Percentiles rank a stretch among this genome's conserved stretches.
Evolutionary conservation across 2,329 filamentous ascomycete species (phyloP).

Genomic region (Endoconidiophora polonica): DNA sequence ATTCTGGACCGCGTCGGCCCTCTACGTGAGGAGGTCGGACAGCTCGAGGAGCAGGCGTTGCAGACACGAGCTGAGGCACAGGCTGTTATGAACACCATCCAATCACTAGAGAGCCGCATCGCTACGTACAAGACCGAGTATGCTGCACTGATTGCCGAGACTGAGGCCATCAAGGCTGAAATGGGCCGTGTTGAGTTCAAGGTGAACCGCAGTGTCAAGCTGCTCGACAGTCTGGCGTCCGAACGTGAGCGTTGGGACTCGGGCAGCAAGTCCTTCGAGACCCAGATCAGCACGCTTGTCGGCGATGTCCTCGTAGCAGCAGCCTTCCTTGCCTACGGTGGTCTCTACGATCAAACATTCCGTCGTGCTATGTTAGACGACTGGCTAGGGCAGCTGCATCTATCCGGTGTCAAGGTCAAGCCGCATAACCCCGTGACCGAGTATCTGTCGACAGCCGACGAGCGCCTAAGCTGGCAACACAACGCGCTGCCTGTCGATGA

Average conservation of each 20-base stretch:
- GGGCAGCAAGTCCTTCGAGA: conserved; percentile 94
- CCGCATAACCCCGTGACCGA: conserved; percentile 87
- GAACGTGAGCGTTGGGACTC: conserved; percentile 91
- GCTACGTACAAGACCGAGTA: conserved; percentile 93
- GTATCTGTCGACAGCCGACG: conserved; percentile 90
- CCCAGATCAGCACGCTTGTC: conserved; percentile 89
- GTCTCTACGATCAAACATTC: conserved; percentile 96
- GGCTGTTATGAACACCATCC: conserved; percentile 77
- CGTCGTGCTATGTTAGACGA: conserved; percentile 95
- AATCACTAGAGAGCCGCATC: conserved; percentile 73
- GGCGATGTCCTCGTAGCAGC: conserved; percentile 94
- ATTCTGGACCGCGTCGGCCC: conserved; percentile 90
- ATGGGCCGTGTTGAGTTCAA: conserved; percentile 96
- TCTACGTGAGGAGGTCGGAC: conserved; percentile 71
- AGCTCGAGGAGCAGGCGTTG: conserved; percentile 74
- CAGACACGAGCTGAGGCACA: conserved; percentile 88
- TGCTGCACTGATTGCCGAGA: conserved; percentile 87
- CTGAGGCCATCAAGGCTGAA: conserved; percentile 89
- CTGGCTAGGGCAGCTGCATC: conserved; percentile 82
- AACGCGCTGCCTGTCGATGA: conserved; percentile 90
- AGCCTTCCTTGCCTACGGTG: conserved; percentile 90
- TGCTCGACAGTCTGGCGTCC: conserved; percentile 87
- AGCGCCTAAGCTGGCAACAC: conserved; percentile 87
- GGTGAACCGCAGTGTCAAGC: conserved; percentile 84
- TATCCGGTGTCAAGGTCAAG: conserved; percentile 90